These are phyloP conservation scores for Colletotrichum filicis DNA, from an alignment of 2,329 filamentous ascomycete genomes.

Conservation along the genomic window DNA sequence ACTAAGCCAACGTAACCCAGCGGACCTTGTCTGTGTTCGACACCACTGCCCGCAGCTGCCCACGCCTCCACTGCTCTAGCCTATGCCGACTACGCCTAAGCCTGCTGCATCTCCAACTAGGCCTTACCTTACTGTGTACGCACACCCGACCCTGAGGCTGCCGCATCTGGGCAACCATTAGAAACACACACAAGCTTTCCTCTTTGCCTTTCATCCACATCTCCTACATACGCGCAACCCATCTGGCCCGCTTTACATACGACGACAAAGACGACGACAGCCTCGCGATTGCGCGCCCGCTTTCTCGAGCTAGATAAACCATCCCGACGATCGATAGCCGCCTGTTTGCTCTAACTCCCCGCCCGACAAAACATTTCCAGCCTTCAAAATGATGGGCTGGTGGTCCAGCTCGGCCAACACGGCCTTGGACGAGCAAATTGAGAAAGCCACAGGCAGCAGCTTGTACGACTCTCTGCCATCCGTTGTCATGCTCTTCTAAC, in stretches of 20 bases:
- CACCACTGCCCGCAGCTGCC: slow-evolving; percentile 7
- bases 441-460: slow-evolving; percentile 93
- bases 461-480: slow-evolving; percentile 68
- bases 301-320: neutral
- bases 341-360: slow-evolving; percentile 18
- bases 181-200: slow-evolving; percentile 17
- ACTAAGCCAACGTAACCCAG: slow-evolving; percentile 33
- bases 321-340: slow-evolving; percentile 10
- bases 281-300: slow-evolving; percentile 1
- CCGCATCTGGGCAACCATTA: slow-evolving; percentile 21
- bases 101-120: slow-evolving; percentile 30
- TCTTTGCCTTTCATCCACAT: slow-evolving; percentile 22
- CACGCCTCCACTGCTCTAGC: neutral
- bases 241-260: slow-evolving; percentile 8
- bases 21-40: neutral
- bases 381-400: slow-evolving; percentile 81
- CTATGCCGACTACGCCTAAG: slow-evolving; percentile 6
- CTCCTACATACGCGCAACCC: slow-evolving; percentile 23
- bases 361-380: slow-evolving; percentile 20
- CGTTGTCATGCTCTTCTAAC: slow-evolving; percentile 38
- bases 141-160: slow-evolving; percentile 14
- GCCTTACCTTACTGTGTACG: neutral
- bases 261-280: neutral
- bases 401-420: slow-evolving; percentile 94
- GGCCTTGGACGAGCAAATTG: slow-evolving; percentile 96